A percentile compares a stretch with the other conserved stretches of the same genome.
Conservation (phyloP, 2,329 filamentous ascomycete genomes). For the Hypoxylon sp. region DNA sequence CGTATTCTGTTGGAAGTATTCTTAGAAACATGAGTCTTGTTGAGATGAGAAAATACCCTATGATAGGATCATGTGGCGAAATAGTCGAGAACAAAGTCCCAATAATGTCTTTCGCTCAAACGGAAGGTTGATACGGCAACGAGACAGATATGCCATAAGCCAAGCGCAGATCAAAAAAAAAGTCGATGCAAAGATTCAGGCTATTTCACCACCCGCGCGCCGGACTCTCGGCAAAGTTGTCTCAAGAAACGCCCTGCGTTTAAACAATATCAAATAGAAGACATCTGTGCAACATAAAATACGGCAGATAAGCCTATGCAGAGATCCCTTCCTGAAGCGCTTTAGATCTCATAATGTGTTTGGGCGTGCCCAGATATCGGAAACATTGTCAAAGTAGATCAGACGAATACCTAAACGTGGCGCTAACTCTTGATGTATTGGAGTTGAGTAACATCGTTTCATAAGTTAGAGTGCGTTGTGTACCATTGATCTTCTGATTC, state of each 20-base stretch:
- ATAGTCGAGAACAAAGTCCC: slow-evolving; percentile 17
- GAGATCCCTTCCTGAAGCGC: slow-evolving; percentile 28
- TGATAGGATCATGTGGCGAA: slow-evolving; percentile 31
- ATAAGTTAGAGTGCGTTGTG: slow-evolving; percentile 23
- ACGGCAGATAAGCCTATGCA: slow-evolving; percentile 18
- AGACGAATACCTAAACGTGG: slow-evolving; percentile 28
- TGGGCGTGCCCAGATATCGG: slow-evolving; percentile 32
- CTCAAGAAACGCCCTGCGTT: slow-evolving; percentile 28
- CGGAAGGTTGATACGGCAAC: slow-evolving; percentile 22
- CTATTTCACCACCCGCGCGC: slow-evolving; percentile 27
- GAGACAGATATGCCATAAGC: slow-evolving; percentile 19
- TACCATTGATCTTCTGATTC: slow-evolving; percentile 25
- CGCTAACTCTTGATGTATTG: slow-evolving; percentile 6
- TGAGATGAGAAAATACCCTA: slow-evolving; percentile 6
- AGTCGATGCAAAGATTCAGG: slow-evolving; percentile 37
- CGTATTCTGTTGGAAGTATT: slow-evolving; percentile 26
- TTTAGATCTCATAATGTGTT: slow-evolving; percentile 29
- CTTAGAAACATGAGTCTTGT: slow-evolving; percentile 39
- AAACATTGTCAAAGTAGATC: slow-evolving; percentile 36
- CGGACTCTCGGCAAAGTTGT: slow-evolving; percentile 35
- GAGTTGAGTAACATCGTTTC: slow-evolving; percentile 33
- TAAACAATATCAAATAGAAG: slow-evolving; percentile 14
- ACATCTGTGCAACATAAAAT: not conserved
- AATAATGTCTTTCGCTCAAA: slow-evolving; percentile 29
- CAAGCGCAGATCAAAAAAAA: slow-evolving; percentile 9